A percentile compares a stretch with the other conserved stretches of the same genome.
Evolutionary conservation across 768 basidiomycete genomes (phyloP).

Genomic region (Boletus sp.): DNA sequence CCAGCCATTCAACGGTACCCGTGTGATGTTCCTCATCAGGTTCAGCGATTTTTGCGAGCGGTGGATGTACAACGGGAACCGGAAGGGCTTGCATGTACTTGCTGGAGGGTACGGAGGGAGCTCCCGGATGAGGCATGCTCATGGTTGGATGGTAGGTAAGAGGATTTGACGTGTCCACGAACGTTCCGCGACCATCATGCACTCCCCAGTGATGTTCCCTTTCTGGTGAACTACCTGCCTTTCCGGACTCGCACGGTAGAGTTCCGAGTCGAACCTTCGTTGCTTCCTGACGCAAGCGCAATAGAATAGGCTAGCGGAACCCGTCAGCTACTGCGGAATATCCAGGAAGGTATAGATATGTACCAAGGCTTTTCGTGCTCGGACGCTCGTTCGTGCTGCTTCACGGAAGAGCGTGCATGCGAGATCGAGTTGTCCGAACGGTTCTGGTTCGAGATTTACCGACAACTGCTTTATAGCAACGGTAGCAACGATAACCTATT

Average conservation of each 20-base stretch:
- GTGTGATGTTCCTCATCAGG: not conserved
- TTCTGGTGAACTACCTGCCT: not conserved
- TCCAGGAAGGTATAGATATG: not conserved
- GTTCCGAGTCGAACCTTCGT: conserved; percentile 27
- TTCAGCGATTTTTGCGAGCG: not conserved
- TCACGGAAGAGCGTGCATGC: conserved; percentile 45
- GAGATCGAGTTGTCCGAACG: conserved; percentile 45
- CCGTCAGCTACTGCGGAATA: not conserved
- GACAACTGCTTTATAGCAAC: conserved; percentile 47
- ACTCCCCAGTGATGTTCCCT: conserved; percentile 31
- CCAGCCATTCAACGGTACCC: conserved; percentile 31
- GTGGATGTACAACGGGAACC: not conserved
- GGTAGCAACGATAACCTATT: conserved; percentile 52
- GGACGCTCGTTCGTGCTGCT: conserved; percentile 45
- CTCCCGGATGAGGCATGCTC: not conserved
- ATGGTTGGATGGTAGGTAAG: not conserved
- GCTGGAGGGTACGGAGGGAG: not conserved
- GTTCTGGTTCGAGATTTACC: conserved; percentile 44
- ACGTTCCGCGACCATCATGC: conserved; percentile 34
- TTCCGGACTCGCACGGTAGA: conserved; percentile 9
- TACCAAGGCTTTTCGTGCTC: conserved; percentile 52
- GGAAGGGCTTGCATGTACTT: not conserved
- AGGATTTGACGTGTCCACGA: conserved; percentile 16
- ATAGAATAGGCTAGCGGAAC: conserved; percentile 41
- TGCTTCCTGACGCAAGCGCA: conserved; percentile 45